Base-by-base conservation (phyloP, 805 yeast genomes). In the Cyberlindnera sargentensis region DNA sequence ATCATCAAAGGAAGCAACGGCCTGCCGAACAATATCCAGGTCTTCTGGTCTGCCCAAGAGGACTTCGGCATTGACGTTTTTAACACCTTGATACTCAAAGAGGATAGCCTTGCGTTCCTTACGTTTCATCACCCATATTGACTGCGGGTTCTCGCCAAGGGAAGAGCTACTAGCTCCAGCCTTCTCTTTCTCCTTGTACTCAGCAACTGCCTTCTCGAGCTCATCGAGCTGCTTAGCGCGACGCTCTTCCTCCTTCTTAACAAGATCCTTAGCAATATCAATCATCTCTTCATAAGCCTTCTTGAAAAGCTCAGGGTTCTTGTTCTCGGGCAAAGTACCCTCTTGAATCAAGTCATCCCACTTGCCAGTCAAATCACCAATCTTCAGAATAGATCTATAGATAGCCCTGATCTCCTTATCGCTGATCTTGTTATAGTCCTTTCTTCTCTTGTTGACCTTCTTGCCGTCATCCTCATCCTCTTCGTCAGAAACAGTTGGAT, bases 331-430 rank as follows among this genome's bases (percentile, higher is more conserved):
- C 40, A 93, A 68, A 27, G 90, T 81, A 25, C 96, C 96, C 57
- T 93, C 98, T 43, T 84, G 87, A 46, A 88, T 85, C 41, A 93
- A 71, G 49, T 82, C 86, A 48, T 88, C 95, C 84, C 95, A 84
- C 58, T 76, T 76, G 27, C 76, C 76, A 5, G 77, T 62, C 45
- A 93, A 68, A 55, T 88, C 89, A 47, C 99, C 99, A 50, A 77
- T 75, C 49, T 85, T 76, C 55, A 91, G 68, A 40, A 91, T 79
- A 2, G 95, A 82, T 53, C 87, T 76, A 66, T 91, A 93, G 20
- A 93, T 73, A 23, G 84, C 83, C 56, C 99, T 77, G 39, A 90
- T 73, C 58, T 93, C 98, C 54, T 84, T 78, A 54, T 93, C 99
- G 2, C 85, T 80, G 49, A 93, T 71, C 38, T 77, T 68, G 49